Evolutionary conservation across 1,284 basidiomycete genomes (phyloP).

Genomic region (Microbotryum saponariae): DNA sequence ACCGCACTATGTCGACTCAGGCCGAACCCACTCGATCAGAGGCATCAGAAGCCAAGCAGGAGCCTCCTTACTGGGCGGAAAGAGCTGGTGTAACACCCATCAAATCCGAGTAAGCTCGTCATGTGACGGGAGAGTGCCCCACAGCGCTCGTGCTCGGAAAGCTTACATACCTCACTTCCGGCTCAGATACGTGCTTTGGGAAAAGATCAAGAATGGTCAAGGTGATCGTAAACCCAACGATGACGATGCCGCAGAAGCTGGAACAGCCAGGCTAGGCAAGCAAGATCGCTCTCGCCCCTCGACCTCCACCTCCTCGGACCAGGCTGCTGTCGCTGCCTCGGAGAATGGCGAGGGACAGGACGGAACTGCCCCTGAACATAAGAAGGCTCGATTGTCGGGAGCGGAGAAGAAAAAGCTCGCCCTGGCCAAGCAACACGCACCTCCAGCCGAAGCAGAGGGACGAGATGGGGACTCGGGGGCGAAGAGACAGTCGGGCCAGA

Average conservation of each 20-base stretch:
- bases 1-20: too few species aligned
- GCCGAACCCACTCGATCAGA: too few species aligned
- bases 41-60: not conserved
- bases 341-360: not conserved
- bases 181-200: constrained; percentile 54
- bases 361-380: constrained; percentile 14
- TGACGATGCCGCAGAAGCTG: constrained; percentile 63
- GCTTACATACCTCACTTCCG: not conserved
- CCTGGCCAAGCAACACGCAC: constrained; percentile 8
- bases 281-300: not conserved
- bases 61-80: constrained; percentile 39
- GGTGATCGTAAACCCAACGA: constrained; percentile 42
- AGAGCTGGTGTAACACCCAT: constrained; percentile 50
- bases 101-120: constrained; percentile 58
- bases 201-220: constrained; percentile 34
- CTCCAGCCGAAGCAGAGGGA: not conserved
- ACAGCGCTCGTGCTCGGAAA: constrained; percentile 3
- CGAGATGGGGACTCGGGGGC: not conserved
- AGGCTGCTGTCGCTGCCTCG: too few species aligned
- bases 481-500: constrained; percentile 50
- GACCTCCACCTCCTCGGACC: not conserved
- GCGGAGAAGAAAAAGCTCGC: constrained; percentile 31
- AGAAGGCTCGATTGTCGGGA: constrained; percentile 24
- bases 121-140: not conserved
- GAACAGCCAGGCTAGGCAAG: constrained; percentile 29